Conservation (phyloP, 306 rosid genomes). For the Amphicarpaea edgeworthii region DNA sequence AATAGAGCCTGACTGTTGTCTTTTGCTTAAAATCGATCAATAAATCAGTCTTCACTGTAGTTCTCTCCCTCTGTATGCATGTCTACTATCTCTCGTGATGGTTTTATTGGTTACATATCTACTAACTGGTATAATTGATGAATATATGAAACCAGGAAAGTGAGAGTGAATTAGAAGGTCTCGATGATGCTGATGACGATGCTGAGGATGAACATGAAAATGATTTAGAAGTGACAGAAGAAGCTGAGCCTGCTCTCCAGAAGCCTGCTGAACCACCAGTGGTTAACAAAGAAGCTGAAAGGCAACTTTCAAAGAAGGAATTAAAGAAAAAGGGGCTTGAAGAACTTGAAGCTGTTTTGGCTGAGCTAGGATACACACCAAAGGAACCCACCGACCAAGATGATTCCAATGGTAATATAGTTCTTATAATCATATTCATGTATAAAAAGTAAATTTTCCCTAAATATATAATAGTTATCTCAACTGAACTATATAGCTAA, state of each 20-base stretch:
- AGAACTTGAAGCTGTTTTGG: slow-evolving; percentile 85
- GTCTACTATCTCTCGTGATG: neutral
- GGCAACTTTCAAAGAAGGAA: slow-evolving; percentile 88
- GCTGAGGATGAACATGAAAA: slow-evolving; percentile 65
- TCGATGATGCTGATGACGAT: slow-evolving; percentile 66
- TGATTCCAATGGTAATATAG: slow-evolving; percentile 61
- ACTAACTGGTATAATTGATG: slow-evolving; percentile 24
- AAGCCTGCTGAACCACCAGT: slow-evolving; percentile 52
- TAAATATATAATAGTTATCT: neutral
- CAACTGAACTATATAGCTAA: slow-evolving; percentile 17
- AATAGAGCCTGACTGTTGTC: too few species aligned
- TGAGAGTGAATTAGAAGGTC: slow-evolving; percentile 70
- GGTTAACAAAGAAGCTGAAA: slow-evolving; percentile 70
- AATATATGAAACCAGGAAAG: slow-evolving; percentile 58
- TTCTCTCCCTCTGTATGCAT: neutral
- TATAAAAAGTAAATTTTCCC: slow-evolving; percentile 8
- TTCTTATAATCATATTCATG: neutral
- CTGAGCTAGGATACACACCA: slow-evolving; percentile 64
- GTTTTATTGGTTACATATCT: slow-evolving; percentile 2
- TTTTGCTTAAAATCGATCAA: too few species aligned
- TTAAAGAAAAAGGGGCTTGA: slow-evolving; percentile 82
- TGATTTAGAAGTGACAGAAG: slow-evolving; percentile 51
- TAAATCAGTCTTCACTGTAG: too few species aligned
- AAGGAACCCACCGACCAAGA: slow-evolving; percentile 57
- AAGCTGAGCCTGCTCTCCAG: slow-evolving; percentile 50